These are phyloP conservation scores for Heterobasidion parviporum DNA, from an alignment of 1,284 basidiomycete genomes.

Conservation along the genomic window DNA sequence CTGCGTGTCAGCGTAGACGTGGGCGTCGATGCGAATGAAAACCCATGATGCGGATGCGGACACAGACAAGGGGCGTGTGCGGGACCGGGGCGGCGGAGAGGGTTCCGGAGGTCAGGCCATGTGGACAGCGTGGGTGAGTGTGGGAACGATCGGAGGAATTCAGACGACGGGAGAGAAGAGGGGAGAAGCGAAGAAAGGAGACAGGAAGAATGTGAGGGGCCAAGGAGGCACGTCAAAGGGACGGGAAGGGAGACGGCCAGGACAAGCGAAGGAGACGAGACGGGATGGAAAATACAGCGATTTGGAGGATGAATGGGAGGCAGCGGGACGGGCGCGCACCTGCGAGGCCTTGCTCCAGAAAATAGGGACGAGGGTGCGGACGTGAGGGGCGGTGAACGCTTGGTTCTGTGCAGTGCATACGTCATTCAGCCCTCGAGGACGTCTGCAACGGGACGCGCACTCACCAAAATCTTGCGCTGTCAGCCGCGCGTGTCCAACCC, in stretches of 20 bases:
- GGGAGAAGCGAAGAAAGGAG: neutral
- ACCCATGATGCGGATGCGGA: too few relatives aligned
- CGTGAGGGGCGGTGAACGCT: constrained; percentile 48
- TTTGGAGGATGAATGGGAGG: neutral
- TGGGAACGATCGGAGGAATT: too few relatives aligned
- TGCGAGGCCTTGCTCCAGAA: constrained; percentile 58
- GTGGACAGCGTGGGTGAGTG: too few relatives aligned
- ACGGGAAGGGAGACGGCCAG: neutral
- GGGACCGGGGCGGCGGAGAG: too few relatives aligned
- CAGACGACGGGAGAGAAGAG: neutral
- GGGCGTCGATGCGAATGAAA: too few relatives aligned
- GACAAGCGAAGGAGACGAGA: neutral
- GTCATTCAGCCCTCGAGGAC: neutral
- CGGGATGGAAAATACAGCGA: neutral
- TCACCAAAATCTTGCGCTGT: constrained; percentile 34
- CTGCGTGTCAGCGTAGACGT: neutral
- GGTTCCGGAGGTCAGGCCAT: too few relatives aligned
- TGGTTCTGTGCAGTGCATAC: constrained; percentile 28
- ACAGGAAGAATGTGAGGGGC: neutral
- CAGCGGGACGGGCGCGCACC: constrained; percentile 25
- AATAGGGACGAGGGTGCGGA: constrained; percentile 49
- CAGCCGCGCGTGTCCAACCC: neutral
- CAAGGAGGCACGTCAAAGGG: neutral
- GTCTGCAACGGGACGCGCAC: constrained; percentile 9
- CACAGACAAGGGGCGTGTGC: too few relatives aligned